Percentiles rank a stretch among this genome's conserved stretches.
phyloP scores from a whole-genome alignment of 306 rosid species.

The Acacia confusa region DNA sequence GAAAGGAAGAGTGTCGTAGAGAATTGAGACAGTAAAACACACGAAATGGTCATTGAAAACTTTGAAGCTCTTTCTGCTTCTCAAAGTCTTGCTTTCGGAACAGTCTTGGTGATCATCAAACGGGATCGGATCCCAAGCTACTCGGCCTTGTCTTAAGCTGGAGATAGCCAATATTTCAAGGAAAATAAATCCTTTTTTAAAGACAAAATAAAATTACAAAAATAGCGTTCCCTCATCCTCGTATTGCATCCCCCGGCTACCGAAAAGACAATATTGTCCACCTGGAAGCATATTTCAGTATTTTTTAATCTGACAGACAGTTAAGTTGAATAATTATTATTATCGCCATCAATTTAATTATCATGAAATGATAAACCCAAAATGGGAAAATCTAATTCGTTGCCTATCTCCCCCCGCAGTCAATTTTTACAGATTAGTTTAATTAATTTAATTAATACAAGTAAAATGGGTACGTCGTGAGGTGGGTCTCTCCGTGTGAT shows the following conservation, averaged over 20 bases:
- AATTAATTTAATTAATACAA: neutral
- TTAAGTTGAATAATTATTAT: slow-evolving; percentile 10
- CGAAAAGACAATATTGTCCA: slow-evolving; percentile 43
- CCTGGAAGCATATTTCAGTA: neutral
- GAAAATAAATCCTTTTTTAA: neutral
- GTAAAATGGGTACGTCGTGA: neutral
- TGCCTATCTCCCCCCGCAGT: neutral
- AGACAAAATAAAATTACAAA: neutral
- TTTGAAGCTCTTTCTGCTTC: slow-evolving; percentile 17
- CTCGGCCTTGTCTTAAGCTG: slow-evolving; percentile 21
- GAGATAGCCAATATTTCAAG: slow-evolving; percentile 28
- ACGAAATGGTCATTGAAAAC: neutral
- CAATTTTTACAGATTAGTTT: neutral
- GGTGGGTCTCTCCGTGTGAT: neutral
- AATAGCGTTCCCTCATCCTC: neutral
- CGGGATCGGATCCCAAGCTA: slow-evolving; percentile 45
- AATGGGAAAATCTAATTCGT: slow-evolving; percentile 6
- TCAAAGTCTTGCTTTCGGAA: slow-evolving; percentile 28
- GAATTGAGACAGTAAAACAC: slow-evolving; percentile 6
- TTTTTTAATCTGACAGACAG: neutral
- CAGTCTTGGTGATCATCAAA: slow-evolving; percentile 28
- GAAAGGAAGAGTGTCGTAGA: slow-evolving; percentile 26
- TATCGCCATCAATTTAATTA: neutral
- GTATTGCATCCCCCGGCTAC: neutral
- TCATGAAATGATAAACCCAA: neutral